phyloP scores from a whole-genome alignment of 2,329 filamentous ascomycete genomes.

The Metarhizium guizhouense region DNA sequence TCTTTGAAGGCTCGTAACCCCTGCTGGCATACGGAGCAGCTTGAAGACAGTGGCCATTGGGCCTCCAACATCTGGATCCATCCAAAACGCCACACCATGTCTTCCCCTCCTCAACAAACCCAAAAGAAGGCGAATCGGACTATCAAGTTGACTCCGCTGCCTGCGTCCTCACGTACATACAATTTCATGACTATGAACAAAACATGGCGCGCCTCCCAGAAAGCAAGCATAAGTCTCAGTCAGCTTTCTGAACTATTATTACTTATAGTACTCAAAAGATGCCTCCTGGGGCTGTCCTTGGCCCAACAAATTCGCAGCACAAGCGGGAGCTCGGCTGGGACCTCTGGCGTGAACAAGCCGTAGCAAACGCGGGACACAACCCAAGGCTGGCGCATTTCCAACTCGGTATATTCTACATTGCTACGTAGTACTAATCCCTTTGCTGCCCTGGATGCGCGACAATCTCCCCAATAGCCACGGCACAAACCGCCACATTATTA shows the following conservation, averaged over 20 bases:
- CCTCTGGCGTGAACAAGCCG: neutral
- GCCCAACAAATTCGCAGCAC: neutral
- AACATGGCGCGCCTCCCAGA: neutral
- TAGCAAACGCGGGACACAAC: neutral
- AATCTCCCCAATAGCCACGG: neutral
- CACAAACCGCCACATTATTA: neutral
- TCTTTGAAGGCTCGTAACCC: neutral
- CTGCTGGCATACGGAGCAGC: too few species aligned
- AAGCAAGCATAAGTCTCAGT: neutral
- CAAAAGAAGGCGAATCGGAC: neutral
- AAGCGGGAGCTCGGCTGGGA: neutral
- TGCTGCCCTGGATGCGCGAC: too few species aligned
- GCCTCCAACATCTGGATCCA: neutral
- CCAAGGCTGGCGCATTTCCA: too few species aligned
- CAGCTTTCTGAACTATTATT: too few species aligned
- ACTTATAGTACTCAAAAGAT: neutral
- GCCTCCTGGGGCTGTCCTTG: neutral
- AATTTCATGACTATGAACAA: neutral
- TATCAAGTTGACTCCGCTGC: neutral
- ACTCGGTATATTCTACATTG: too few species aligned
- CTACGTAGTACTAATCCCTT: too few species aligned
- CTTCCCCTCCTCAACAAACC: neutral
- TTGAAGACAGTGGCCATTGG: neutral
- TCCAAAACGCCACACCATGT: neutral
- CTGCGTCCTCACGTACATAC: neutral